A percentile compares a stretch with the other conserved stretches of the same genome.
Evolutionary conservation across 257 asterid species (phyloP).

Genomic region (Forsythia viridissima): DNA sequence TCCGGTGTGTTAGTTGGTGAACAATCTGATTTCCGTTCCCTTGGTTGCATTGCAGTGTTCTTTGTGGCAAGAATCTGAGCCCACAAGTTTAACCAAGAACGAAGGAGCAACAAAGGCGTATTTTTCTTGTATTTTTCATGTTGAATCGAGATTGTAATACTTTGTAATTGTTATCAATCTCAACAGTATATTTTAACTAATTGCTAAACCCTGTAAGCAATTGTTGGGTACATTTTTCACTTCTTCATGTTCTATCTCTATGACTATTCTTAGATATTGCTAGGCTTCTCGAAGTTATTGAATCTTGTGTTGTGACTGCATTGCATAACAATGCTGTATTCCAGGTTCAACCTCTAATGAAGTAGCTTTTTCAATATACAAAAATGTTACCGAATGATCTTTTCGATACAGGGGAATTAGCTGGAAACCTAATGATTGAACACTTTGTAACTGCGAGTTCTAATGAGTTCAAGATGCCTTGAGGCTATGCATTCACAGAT

Average conservation of each 20-base stretch:
- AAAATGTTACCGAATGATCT: background rate
- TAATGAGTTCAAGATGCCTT: slow-evolving; percentile 13
- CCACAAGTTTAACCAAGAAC: too few species aligned
- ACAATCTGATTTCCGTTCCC: too few species aligned
- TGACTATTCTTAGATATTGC: too few species aligned
- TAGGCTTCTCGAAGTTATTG: background rate
- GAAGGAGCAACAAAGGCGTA: too few species aligned
- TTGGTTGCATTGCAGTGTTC: too few species aligned
- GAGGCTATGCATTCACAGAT: slow-evolving; percentile 24
- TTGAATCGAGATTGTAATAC: too few species aligned
- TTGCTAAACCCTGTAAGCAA: background rate
- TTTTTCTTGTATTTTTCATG: too few species aligned
- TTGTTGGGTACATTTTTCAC: background rate
- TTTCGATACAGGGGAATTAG: background rate
- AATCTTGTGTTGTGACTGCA: background rate
- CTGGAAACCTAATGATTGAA: slow-evolving; percentile 11
- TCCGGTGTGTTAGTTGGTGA: too few species aligned
- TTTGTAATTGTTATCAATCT: too few species aligned
- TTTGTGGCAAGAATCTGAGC: too few species aligned
- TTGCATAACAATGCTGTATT: background rate
- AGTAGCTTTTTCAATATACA: background rate
- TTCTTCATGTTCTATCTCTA: background rate
- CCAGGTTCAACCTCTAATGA: background rate
- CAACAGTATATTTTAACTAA: too few species aligned
- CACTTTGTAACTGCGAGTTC: slow-evolving; percentile 43